phyloP scores from a whole-genome alignment of 768 basidiomycete species.

The Lactarius indigo region DNA sequence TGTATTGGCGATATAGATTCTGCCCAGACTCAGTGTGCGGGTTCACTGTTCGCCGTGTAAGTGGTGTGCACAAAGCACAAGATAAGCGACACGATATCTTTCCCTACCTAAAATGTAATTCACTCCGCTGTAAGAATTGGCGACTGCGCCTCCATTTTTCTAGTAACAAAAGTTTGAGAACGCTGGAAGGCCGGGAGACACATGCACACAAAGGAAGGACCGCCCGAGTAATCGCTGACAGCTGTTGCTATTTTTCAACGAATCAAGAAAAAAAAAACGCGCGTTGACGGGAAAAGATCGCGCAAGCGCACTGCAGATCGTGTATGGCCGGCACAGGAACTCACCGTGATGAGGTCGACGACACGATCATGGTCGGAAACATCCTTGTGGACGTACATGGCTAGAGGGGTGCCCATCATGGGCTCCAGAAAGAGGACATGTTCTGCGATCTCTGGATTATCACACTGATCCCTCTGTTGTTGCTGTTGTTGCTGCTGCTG shows the following conservation, averaged over 20 bases:
- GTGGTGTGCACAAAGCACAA: background rate
- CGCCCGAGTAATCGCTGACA: background rate
- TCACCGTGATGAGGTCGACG: constrained; percentile 61
- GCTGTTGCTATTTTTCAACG: background rate
- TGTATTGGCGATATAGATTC: constrained; percentile 75
- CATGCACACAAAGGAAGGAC: background rate
- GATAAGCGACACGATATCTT: background rate
- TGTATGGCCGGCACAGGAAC: constrained; percentile 32
- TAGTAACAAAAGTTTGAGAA: constrained; percentile 32
- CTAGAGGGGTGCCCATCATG: constrained; percentile 72
- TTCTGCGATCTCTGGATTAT: constrained; percentile 30
- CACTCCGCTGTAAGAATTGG: constrained; percentile 73
- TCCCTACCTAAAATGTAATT: constrained; percentile 73
- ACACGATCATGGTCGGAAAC: constrained; percentile 66
- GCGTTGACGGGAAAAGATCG: background rate
- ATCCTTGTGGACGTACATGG: constrained; percentile 78
- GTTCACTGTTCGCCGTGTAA: constrained; percentile 51
- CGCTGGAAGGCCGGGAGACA: background rate
- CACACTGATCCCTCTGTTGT: constrained; percentile 37
- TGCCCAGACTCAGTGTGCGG: constrained; percentile 77
- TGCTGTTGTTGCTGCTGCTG: constrained; percentile 36
- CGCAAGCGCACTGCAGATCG: background rate
- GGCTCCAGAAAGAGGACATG: constrained; percentile 69
- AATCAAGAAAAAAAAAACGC: constrained; percentile 1
- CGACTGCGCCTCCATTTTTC: constrained; percentile 76